Conservation (phyloP, 768 basidiomycete species). For the Phlegmacium glaucopus region DNA sequence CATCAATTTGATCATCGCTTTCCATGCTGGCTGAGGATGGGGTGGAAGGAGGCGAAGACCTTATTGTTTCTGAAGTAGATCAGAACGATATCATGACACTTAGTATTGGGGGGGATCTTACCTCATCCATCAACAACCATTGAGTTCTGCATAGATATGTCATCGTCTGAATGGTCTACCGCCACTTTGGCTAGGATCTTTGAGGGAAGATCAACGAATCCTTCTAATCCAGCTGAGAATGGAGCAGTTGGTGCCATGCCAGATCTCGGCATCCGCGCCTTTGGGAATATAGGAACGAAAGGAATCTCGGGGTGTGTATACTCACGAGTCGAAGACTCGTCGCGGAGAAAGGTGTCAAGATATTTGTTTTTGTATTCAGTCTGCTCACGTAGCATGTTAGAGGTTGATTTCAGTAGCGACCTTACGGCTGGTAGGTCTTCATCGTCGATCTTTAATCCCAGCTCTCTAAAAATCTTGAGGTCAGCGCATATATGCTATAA, state of each 20-base stretch:
- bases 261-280: constrained; percentile 17
- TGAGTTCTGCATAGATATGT: constrained; percentile 49
- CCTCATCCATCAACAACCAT: constrained; percentile 64
- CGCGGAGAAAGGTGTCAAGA: constrained; percentile 18
- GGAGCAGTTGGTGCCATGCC: constrained; percentile 1
- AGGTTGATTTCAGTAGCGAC: constrained; percentile 15
- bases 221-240: constrained; percentile 4
- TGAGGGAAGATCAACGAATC: constrained; percentile 8
- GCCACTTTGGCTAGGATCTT: constrained; percentile 8
- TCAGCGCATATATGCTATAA: background rate
- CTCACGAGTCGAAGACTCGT: background rate
- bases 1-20: constrained; percentile 47
- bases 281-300: constrained; percentile 43
- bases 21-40: constrained; percentile 37
- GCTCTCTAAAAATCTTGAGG: constrained; percentile 1
- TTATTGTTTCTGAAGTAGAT: constrained; percentile 30
- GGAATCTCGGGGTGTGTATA: constrained; percentile 10
- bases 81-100: background rate
- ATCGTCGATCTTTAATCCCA: constrained; percentile 28
- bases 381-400: constrained; percentile 17
- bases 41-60: constrained; percentile 39
- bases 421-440: constrained; percentile 16
- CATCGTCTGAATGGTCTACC: constrained; percentile 35
- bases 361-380: constrained; percentile 22
- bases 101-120: constrained; percentile 28